Evolutionary conservation across 495 filamentous ascomycete genomes (phyloP).

Genomic region (Penicillium tannophilum): DNA sequence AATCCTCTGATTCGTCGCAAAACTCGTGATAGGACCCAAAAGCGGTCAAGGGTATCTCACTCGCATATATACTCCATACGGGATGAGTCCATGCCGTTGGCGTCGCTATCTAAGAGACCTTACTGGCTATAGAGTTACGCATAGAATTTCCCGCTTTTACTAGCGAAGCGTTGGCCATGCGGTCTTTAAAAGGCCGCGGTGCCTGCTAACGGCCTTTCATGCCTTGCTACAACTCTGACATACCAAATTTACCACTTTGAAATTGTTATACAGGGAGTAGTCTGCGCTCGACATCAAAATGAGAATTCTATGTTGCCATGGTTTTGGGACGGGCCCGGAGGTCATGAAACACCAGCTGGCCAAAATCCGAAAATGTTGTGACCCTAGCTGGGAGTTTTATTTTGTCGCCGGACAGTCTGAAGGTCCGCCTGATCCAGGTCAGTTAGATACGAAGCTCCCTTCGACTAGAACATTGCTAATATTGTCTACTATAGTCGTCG

Average conservation of each 20-base stretch:
- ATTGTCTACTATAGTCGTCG: neutral
- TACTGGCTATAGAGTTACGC: no score
- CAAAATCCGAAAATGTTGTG: conserved; percentile 3
- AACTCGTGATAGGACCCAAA: no score
- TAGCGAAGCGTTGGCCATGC: no score
- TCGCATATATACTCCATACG: no score
- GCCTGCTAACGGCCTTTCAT: no score
- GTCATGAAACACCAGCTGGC: conserved; percentile 23
- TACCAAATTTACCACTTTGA: neutral
- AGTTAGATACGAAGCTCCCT: neutral
- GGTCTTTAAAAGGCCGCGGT: no score
- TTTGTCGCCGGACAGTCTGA: conserved; percentile 18
- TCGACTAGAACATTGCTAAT: neutral
- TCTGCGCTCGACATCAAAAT: conserved; percentile 2
- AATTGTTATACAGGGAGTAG: neutral
- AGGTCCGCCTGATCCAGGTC: conserved; percentile 15
- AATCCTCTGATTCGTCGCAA: no score
- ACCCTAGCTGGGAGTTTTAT: conserved; percentile 24
- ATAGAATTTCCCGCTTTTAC: no score
- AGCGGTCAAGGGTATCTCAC: neutral
- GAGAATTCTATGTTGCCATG: conserved; percentile 28
- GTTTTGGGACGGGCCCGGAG: conserved; percentile 17
- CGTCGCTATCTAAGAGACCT: neutral
- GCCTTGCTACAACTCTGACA: neutral
- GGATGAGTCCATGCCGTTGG: no score